Evolutionary conservation across 2,329 filamentous ascomycete species (phyloP).

Genomic region (Neonectria faginata): DNA sequence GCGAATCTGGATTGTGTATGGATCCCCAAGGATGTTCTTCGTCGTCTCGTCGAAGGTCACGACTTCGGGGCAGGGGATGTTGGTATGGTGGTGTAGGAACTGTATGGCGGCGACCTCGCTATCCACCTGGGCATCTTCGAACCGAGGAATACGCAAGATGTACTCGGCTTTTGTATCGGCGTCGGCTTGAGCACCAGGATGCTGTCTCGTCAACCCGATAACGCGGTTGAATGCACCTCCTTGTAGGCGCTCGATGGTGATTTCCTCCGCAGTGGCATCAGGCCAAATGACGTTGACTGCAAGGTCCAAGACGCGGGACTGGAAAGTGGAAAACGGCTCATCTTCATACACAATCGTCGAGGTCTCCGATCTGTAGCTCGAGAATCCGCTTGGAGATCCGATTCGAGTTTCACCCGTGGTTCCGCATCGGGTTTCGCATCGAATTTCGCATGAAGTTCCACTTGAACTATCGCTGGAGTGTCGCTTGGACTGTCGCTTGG

Average conservation of each 20-base stretch:
- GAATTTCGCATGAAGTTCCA: too few species aligned
- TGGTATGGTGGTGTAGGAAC: neutral
- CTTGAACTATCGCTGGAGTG: neutral
- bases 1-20: slow-evolving; percentile 2
- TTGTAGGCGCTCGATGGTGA: slow-evolving; percentile 5
- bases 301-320: neutral
- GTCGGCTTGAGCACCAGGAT: neutral
- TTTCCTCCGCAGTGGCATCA: neutral
- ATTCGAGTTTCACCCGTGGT: too few species aligned
- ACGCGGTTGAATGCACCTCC: slow-evolving; percentile 10
- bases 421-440: too few species aligned
- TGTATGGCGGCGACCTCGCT: neutral
- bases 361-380: neutral
- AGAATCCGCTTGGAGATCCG: neutral
- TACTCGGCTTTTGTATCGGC: neutral
- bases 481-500: neutral
- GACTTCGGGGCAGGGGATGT: neutral
- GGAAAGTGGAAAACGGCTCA: neutral
- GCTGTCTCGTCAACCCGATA: neutral
- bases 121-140: neutral
- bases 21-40: neutral
- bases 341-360: neutral
- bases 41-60: slow-evolving; percentile 5
- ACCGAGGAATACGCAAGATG: slow-evolving; percentile 5
- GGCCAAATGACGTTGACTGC: neutral